Conservation (phyloP, 2,329 filamentous ascomycete species). For the Ophiostoma sp. region DNA sequence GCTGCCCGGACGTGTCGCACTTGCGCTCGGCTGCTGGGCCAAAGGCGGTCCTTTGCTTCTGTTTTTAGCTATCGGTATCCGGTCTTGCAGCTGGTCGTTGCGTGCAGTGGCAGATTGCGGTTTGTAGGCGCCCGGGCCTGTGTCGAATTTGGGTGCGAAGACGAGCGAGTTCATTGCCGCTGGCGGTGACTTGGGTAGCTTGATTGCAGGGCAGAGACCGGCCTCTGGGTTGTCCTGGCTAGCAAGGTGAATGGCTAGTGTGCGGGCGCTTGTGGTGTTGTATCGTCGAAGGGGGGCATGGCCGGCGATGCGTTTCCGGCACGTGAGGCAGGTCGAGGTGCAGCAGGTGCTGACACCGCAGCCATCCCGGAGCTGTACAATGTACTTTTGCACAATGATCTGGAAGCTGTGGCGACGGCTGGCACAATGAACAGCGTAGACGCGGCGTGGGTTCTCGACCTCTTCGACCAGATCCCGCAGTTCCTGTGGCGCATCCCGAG, state of each 20-base stretch:
- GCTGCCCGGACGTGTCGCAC: neutral
- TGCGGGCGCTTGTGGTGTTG: conserved; percentile 74
- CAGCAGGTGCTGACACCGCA: conserved; percentile 65
- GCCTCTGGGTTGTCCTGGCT: conserved; percentile 71
- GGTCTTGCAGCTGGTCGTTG: neutral
- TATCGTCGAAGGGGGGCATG: conserved; percentile 70
- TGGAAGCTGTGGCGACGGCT: conserved; percentile 61
- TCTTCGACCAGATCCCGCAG: conserved; percentile 51
- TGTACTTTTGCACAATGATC: conserved; percentile 64
- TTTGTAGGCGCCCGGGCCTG: conserved; percentile 22
- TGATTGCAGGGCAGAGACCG: conserved; percentile 57
- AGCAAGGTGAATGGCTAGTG: conserved; percentile 72
- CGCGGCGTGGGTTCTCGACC: conserved; percentile 56
- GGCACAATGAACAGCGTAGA: conserved; percentile 57
- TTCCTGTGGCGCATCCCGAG: conserved; percentile 55
- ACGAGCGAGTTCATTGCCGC: conserved; percentile 45
- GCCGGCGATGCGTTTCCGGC: conserved; percentile 60
- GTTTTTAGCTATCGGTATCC: neutral
- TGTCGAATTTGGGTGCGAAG: conserved; percentile 38
- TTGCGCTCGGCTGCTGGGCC: neutral
- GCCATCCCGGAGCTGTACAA: conserved; percentile 75
- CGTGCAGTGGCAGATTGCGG: conserved; percentile 17
- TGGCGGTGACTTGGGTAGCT: conserved; percentile 40
- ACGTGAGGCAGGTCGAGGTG: conserved; percentile 76
- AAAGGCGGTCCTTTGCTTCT: neutral